These are phyloP conservation scores for Cyberlindnera suaveolens DNA, from an alignment of 805 yeast species.

Conservation along the genomic window DNA sequence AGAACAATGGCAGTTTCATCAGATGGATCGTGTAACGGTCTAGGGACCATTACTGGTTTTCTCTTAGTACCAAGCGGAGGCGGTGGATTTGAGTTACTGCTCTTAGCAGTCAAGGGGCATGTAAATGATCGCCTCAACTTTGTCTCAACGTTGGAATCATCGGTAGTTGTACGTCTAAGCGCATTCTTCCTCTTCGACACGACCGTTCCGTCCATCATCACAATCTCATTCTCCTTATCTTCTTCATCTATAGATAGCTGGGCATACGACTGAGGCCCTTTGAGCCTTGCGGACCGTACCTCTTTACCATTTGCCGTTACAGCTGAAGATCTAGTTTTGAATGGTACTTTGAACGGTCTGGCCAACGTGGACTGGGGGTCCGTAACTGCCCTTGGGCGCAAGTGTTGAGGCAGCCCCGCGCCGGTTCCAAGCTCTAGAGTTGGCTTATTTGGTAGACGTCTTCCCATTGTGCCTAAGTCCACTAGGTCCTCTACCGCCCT, in stretches of 20 bases:
- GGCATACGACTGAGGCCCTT: conserved; percentile 36
- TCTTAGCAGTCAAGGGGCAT: conserved; percentile 49
- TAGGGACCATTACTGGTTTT: conserved; percentile 65
- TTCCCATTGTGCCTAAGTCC: conserved; percentile 24
- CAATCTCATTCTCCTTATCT: conserved; percentile 32
- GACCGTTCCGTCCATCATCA: conserved; percentile 27
- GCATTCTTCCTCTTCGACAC: conserved; percentile 47
- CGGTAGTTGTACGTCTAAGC: conserved; percentile 41
- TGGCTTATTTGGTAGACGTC: conserved; percentile 36
- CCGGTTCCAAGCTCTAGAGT: conserved; percentile 57
- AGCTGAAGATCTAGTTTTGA: conserved; percentile 27
- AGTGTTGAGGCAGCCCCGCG: conserved; percentile 54
- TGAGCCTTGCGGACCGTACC: conserved; percentile 27
- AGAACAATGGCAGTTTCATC: conserved; percentile 91
- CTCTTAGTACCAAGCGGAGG: conserved; percentile 83
- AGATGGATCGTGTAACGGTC: conserved; percentile 92
- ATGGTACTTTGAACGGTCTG: conserved; percentile 67
- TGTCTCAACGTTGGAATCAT: conserved; percentile 32
- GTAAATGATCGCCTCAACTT: conserved; percentile 45
- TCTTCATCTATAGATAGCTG: conserved; percentile 24
- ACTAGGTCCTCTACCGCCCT: not conserved
- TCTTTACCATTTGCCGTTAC: conserved; percentile 15
- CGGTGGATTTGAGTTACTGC: conserved; percentile 40
- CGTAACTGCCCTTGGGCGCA: conserved; percentile 46
- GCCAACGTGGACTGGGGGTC: conserved; percentile 48